phyloP scores from a whole-genome alignment of 192 early-diverging fungal species.

The Backusella circina region DNA sequence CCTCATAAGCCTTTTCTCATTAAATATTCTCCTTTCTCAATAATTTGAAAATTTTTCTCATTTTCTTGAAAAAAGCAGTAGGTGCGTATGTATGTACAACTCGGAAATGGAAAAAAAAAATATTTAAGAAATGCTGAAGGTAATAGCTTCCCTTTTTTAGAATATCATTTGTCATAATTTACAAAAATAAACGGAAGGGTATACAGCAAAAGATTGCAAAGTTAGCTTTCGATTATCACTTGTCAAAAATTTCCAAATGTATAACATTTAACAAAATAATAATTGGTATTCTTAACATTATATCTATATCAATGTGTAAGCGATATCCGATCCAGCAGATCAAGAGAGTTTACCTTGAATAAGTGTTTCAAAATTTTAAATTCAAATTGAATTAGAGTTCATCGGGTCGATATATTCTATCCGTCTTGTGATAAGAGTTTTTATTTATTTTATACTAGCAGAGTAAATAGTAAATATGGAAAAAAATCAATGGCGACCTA shows the following conservation, averaged over 20 bases:
- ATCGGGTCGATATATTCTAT: too few relatives aligned
- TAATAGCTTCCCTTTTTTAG: too few relatives aligned
- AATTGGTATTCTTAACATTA: too few relatives aligned
- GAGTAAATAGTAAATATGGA: not conserved
- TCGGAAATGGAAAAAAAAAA: not conserved
- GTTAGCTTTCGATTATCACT: not conserved
- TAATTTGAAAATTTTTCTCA: too few relatives aligned
- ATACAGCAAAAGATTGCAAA: not conserved
- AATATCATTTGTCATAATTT: too few relatives aligned
- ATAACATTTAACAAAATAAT: too few relatives aligned
- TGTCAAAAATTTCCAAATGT: too few relatives aligned
- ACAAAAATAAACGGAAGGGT: too few relatives aligned
- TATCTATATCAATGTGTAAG: not conserved
- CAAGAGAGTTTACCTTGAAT: not conserved
- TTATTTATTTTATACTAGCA: not conserved
- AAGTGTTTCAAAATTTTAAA: not conserved
- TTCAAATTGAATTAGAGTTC: not conserved
- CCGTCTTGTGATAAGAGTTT: not conserved
- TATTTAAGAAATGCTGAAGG: too few relatives aligned
- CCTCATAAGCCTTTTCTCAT: too few relatives aligned
- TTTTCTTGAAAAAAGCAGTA: too few relatives aligned
- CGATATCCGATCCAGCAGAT: not conserved
- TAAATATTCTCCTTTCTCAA: too few relatives aligned
- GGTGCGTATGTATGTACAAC: not conserved
- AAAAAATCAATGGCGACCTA: not conserved